These are phyloP conservation scores for Phytophthora melonis DNA, from an alignment of 352 stramenopile genomes.

Conservation along the genomic window DNA sequence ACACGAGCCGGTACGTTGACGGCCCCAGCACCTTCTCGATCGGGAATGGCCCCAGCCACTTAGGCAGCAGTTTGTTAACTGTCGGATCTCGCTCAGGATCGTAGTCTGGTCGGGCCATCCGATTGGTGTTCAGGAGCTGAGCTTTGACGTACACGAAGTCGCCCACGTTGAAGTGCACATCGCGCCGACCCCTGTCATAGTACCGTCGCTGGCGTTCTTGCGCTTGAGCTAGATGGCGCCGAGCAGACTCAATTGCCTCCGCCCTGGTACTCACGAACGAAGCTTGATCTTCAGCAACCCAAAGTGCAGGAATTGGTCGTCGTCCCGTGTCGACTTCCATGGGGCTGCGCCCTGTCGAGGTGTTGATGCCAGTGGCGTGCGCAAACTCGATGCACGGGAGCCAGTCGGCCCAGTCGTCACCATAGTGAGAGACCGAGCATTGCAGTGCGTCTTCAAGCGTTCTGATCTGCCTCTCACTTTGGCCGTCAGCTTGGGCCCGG, in stretches of 20 bases:
- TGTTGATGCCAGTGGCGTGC: conserved; percentile 1
- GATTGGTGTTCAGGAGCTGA: background rate
- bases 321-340: too few relatives aligned
- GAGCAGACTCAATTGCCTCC: background rate
- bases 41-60: background rate
- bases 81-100: background rate
- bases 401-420: background rate
- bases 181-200: background rate
- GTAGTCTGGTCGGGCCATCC: background rate
- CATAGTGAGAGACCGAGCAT: conserved; percentile 6
- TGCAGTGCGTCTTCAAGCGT: conserved; percentile 6
- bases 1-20: too few relatives aligned
- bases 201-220: background rate
- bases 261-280: background rate
- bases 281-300: background rate
- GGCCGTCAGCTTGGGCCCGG: conserved; percentile 3
- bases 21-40: too few relatives aligned
- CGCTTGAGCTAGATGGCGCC: background rate
- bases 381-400: conserved; percentile 5
- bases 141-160: background rate
- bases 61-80: background rate
- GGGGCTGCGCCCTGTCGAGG: background rate
- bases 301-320: conserved; percentile 1
- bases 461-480: conserved; percentile 8
- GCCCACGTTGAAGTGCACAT: too few relatives aligned